Evolutionary conservation across 805 yeast species (phyloP).

Genomic region (Millerozyma acaciae): DNA sequence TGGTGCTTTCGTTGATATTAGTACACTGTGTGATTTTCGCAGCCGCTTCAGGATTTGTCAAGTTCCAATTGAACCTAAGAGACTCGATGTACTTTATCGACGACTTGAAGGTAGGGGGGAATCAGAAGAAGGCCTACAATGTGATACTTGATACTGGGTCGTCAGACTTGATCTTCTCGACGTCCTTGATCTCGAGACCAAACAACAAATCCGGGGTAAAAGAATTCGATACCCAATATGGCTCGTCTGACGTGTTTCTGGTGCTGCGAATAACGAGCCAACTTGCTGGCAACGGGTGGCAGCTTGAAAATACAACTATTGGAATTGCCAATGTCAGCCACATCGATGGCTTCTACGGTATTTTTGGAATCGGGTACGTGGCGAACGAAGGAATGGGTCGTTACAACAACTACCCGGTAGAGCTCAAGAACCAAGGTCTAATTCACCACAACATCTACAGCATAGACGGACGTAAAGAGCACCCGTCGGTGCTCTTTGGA

Average conservation of each 20-base stretch:
- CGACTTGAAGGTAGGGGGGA: constrained; percentile 12
- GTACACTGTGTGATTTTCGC: constrained; percentile 1
- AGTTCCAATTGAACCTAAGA: constrained; percentile 2
- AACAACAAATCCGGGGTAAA: constrained; percentile 1
- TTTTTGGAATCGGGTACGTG: constrained; percentile 16
- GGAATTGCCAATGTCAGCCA: constrained; percentile 3
- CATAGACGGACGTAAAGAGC: constrained; percentile 8
- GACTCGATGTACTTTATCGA: constrained; percentile 10
- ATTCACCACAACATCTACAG: constrained; percentile 9
- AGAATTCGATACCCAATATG: constrained; percentile 6
- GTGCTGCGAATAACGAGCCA: constrained; percentile 2
- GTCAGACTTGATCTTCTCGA: constrained; percentile 10
- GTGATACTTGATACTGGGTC: constrained; percentile 19
- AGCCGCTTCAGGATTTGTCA: constrained; percentile 2
- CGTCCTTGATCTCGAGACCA: too few species aligned
- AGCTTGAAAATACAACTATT: constrained; percentile 1
- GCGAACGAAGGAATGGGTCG: constrained; percentile 8
- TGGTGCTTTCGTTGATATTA: background rate
- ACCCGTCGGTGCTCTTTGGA: constrained; percentile 24
- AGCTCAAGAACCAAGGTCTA: constrained; percentile 10
- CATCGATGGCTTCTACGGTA: constrained; percentile 10
- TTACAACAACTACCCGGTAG: constrained; percentile 13
- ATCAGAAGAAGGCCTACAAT: constrained; percentile 6
- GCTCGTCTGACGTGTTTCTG: constrained; percentile 5
- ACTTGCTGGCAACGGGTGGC: constrained; percentile 4